Evolutionary conservation across 192 early-diverging fungal genomes (phyloP).

Genomic region (Obelidium mucronatum): DNA sequence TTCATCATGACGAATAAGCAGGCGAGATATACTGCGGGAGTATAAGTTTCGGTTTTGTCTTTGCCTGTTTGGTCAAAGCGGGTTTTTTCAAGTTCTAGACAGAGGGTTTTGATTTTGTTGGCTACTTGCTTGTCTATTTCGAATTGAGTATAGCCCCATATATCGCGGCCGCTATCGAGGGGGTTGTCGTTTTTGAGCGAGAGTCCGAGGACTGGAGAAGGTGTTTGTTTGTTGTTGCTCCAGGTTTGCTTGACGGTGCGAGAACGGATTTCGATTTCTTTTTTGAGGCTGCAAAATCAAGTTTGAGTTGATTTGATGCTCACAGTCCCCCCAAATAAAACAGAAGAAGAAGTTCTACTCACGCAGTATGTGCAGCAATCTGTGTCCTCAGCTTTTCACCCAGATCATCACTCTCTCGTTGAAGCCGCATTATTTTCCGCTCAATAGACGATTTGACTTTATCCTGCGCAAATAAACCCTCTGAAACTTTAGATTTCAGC

Average conservation of each 20-base stretch:
- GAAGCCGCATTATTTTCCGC: constrained; percentile 51
- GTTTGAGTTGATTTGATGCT: constrained; percentile 2
- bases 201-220: background rate
- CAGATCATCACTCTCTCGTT: constrained; percentile 44
- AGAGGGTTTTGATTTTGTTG: constrained; percentile 46
- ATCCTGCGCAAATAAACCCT: constrained; percentile 52
- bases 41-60: background rate
- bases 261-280: constrained; percentile 2
- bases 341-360: too few relatives aligned
- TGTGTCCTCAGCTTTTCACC: too few relatives aligned
- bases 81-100: constrained; percentile 1
- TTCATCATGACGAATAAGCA: constrained; percentile 54
- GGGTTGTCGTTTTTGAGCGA: background rate
- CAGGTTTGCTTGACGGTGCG: background rate
- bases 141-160: constrained; percentile 36
- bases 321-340: too few relatives aligned
- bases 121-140: constrained; percentile 37
- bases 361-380: too few relatives aligned
- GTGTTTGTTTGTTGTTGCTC: constrained; percentile 1
- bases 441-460: constrained; percentile 58
- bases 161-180: background rate
- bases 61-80: background rate
- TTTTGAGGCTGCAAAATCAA: background rate
- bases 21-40: constrained; percentile 33
- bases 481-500: constrained; percentile 54